Conservation (phyloP, 2,329 filamentous ascomycete species). For the Daldinia sp. region DNA sequence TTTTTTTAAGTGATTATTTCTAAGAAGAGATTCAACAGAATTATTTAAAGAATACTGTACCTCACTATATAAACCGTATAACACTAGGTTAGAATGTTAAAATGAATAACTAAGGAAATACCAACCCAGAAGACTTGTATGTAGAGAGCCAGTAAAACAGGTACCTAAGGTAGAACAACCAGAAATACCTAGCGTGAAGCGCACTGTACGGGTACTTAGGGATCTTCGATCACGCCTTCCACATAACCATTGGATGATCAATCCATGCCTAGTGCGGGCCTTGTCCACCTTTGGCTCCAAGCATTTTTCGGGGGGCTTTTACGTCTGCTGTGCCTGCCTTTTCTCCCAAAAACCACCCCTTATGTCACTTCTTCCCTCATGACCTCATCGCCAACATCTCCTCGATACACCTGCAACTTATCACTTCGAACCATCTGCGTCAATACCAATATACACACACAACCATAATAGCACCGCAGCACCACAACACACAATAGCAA, state of each 20-base stretch:
- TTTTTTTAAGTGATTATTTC: no score
- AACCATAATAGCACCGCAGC: no score
- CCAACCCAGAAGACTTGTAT: no score
- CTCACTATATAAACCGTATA: no score
- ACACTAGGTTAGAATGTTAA: background rate
- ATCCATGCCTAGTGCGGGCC: conserved; percentile 33
- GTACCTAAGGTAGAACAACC: conserved; percentile 1
- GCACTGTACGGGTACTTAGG: conserved; percentile 44
- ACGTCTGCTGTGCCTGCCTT: conserved; percentile 49
- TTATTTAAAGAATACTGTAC: no score
- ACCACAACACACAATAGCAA: conserved; percentile 15
- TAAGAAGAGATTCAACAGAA: no score
- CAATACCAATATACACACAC: conserved; percentile 19
- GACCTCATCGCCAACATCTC: conserved; percentile 48
- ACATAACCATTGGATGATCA: conserved; percentile 39
- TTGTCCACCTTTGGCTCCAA: conserved; percentile 42
- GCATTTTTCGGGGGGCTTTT: conserved; percentile 47
- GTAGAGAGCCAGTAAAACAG: background rate
- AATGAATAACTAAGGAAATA: background rate
- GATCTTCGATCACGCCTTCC: conserved; percentile 45
- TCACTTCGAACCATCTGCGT: conserved; percentile 36
- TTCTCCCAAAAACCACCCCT: conserved; percentile 49
- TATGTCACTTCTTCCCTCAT: conserved; percentile 53
- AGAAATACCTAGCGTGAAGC: background rate
- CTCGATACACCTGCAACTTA: conserved; percentile 40